Evolutionary conservation across 352 stramenopile genomes (phyloP), one percentile per base, ranked within the genome.

Genomic region (Thraustotheca clavata): DNA sequence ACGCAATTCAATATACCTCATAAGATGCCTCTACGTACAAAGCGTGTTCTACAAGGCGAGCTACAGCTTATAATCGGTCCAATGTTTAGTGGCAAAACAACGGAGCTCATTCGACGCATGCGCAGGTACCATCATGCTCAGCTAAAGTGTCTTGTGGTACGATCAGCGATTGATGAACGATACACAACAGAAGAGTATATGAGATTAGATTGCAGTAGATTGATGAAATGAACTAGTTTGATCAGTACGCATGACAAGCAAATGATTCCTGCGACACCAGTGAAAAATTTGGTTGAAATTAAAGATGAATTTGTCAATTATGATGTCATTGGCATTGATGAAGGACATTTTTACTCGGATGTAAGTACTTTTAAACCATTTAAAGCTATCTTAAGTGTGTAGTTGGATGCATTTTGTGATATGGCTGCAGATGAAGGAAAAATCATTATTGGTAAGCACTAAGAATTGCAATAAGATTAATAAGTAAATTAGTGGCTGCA

Each of bases 11-110:
- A n/a, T n/a, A n/a, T n/a, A n/a, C n/a, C n/a, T n/a, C 9, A 54
- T 38, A n/a, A 27, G 57, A 34, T 57, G 39, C 29, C 33, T 65
- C n/a, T 41, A 46, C 35, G 41, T 65, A 47, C 77, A 74, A 43
- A 43, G 38, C 38, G 16, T 66, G 67, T 69, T 3, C 60, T 84
- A 22, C 72, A 74, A 31, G 81, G 83, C 38, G 72, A 83, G 62
- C 61, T 94, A 59, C 80, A 94, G 69, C 77, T 94, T 34, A 92
- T 94, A 52, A 77, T 94, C 36, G 85, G 85, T 5, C 83, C 85
- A 55, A 94, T 94, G 85, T 94, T 92, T 70, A 92, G 82, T 61
- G 85, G 85, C 69, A 94, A 94, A 69, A 90, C 77, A 67, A 94
- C 83, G 40, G 85, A 94, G 68, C 81, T 94, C 67, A 84, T 94